Conservation (phyloP, 768 basidiomycete species). For the Termitomyces titanicus region DNA sequence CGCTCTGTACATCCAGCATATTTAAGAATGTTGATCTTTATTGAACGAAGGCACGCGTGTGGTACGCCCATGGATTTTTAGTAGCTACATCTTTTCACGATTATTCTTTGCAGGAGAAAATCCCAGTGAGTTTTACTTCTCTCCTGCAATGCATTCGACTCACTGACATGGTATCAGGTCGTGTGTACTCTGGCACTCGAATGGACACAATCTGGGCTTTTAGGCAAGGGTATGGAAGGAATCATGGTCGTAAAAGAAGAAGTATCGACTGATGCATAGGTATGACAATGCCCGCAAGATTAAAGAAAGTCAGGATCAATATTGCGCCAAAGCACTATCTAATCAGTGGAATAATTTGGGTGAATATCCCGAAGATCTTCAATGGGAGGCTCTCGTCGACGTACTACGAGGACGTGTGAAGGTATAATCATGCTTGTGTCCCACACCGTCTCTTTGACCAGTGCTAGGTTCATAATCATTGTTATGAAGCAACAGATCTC, state of each 20-base stretch:
- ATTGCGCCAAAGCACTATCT: conserved; percentile 47
- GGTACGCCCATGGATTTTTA: conserved; percentile 32
- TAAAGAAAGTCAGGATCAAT: conserved; percentile 65
- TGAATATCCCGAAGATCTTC: conserved; percentile 64
- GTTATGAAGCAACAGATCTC: conserved; percentile 62
- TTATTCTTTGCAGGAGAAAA: conserved; percentile 42
- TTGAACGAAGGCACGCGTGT: conserved; percentile 46
- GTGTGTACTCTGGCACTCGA: conserved; percentile 41
- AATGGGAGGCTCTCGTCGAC: conserved; percentile 79
- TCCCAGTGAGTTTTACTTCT: conserved; percentile 34
- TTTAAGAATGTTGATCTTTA: neutral
- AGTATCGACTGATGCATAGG: conserved; percentile 28
- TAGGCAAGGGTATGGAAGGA: conserved; percentile 48
- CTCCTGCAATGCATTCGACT: conserved; percentile 8
- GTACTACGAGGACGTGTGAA: conserved; percentile 76
- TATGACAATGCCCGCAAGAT: conserved; percentile 64
- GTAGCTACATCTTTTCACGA: neutral
- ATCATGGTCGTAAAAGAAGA: neutral
- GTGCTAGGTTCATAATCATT: conserved; percentile 49
- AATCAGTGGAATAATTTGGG: conserved; percentile 46
- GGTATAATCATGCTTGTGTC: conserved; percentile 27
- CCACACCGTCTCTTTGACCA: neutral
- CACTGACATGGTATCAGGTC: conserved; percentile 20
- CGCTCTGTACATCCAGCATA: neutral
- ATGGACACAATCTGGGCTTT: conserved; percentile 74